A percentile compares a stretch with the other conserved stretches of the same genome.
Evolutionary conservation across 2,329 filamentous ascomycete genomes (phyloP).

Genomic region (Zymoseptoria passerinii): DNA sequence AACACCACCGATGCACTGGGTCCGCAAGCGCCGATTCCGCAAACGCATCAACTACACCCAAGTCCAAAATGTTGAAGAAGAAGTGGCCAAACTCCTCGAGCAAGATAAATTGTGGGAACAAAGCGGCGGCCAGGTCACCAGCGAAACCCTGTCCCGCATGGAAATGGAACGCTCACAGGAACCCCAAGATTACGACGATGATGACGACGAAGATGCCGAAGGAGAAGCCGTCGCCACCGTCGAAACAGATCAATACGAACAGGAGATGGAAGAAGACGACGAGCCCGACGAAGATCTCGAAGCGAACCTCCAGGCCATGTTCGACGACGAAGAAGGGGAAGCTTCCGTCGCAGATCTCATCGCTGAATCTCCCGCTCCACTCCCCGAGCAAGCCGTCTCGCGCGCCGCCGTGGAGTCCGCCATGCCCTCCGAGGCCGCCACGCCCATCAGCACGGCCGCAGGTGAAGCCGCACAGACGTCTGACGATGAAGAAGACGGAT

Average conservation of each 20-base stretch:
- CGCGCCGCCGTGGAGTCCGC: conserved; percentile 16
- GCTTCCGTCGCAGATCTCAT: conserved; percentile 21
- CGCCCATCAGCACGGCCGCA: conserved; percentile 16
- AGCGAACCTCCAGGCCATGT: conserved; percentile 29
- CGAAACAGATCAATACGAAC: conserved; percentile 35
- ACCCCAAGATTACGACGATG: conserved; percentile 31
- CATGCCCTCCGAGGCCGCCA: conserved; percentile 16
- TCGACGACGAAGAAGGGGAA: conserved; percentile 30
- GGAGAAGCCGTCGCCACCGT: conserved; percentile 30
- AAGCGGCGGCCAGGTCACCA: conserved; percentile 34
- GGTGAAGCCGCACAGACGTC: conserved; percentile 20
- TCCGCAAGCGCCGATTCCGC: conserved; percentile 71
- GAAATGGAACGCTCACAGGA: conserved; percentile 28
- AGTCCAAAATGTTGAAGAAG: conserved; percentile 74
- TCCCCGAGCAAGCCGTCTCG: conserved; percentile 22
- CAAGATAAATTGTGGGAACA: conserved; percentile 53
- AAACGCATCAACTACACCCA: conserved; percentile 75
- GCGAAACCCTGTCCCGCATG: conserved; percentile 2
- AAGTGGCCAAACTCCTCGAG: conserved; percentile 64
- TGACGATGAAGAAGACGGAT: conserved; percentile 29
- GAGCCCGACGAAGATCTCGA: conserved; percentile 24
- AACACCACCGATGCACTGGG: conserved; percentile 81
- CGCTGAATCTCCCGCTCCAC: conserved; percentile 21
- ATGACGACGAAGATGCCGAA: conserved; percentile 38
- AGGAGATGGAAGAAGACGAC: conserved; percentile 26